phyloP scores from a whole-genome alignment of 495 filamentous ascomycete species.

The Rhypophila decipiens region DNA sequence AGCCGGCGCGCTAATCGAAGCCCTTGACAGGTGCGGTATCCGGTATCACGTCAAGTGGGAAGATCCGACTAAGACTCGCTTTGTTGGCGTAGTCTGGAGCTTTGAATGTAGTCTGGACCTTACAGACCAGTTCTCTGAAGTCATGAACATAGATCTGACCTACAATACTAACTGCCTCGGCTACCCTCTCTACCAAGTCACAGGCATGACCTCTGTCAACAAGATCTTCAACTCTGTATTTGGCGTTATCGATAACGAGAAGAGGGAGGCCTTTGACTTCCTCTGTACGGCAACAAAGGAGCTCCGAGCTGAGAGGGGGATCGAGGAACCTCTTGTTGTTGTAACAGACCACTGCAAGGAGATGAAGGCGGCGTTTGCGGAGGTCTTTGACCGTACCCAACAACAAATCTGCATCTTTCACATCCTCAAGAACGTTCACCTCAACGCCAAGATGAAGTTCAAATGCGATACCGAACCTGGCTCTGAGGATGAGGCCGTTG shows the following conservation, averaged over 20 bases:
- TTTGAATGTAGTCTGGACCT: too few relatives aligned
- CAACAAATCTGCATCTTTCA: neutral
- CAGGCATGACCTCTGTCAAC: too few relatives aligned
- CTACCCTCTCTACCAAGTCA: too few relatives aligned
- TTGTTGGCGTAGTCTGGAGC: too few relatives aligned
- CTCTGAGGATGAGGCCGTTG: too few relatives aligned
- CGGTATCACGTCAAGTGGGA: too few relatives aligned
- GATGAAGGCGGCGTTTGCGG: neutral
- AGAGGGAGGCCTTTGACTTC: neutral
- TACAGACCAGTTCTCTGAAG: too few relatives aligned
- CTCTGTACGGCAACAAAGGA: neutral
- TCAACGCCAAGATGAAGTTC: neutral
- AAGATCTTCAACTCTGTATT: too few relatives aligned
- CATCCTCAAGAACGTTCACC: neutral
- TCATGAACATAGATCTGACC: too few relatives aligned
- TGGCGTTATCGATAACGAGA: too few relatives aligned
- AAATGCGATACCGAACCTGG: neutral
- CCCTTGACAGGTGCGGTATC: neutral
- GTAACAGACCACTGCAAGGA: neutral
- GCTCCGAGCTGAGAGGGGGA: neutral
- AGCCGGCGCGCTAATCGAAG: neutral
- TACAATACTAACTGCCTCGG: too few relatives aligned
- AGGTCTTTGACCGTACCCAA: neutral
- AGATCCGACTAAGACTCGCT: too few relatives aligned
- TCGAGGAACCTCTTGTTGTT: neutral